These are phyloP conservation scores for Eutypa lata DNA, from an alignment of 2,329 filamentous ascomycete species.

Conservation along the genomic window DNA sequence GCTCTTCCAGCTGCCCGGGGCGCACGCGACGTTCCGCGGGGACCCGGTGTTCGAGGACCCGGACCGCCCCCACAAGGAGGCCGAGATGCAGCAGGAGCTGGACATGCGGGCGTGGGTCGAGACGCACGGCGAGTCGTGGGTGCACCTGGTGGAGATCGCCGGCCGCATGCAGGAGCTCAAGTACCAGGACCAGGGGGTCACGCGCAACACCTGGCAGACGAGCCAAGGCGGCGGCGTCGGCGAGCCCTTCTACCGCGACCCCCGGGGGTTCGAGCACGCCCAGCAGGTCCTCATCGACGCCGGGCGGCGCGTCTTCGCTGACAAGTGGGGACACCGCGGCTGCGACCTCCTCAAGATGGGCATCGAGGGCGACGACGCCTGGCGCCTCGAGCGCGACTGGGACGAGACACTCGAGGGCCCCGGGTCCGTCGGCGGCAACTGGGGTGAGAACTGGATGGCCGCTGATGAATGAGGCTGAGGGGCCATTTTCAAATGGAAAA, in stretches of 20 bases:
- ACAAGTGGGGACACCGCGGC: conserved; percentile 40
- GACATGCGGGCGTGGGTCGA: conserved; percentile 28
- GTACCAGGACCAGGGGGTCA: conserved; percentile 15
- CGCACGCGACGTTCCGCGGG: conserved; percentile 29
- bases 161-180: conserved; percentile 28
- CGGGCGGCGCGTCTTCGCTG: conserved; percentile 32
- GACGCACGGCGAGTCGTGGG: conserved; percentile 32
- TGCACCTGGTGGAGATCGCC: conserved; percentile 31
- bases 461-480: conserved; percentile 4
- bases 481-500: no score
- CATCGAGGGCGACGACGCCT: conserved; percentile 31
- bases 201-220: conserved; percentile 38
- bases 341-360: conserved; percentile 31
- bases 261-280: conserved; percentile 32
- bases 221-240: conserved; percentile 38
- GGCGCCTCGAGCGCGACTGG: conserved; percentile 36
- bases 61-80: conserved; percentile 20
- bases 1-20: conserved; percentile 37
- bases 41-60: conserved; percentile 28
- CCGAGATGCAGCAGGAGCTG: conserved; percentile 25
- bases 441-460: conserved; percentile 30
- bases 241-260: conserved; percentile 41
- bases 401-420: conserved; percentile 18
- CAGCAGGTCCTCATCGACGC: conserved; percentile 31
- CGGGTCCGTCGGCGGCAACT: conserved; percentile 25